These are phyloP conservation scores for Rhynchosporium graminicola DNA, from an alignment of 2,329 filamentous ascomycete species.

Conservation along the genomic window DNA sequence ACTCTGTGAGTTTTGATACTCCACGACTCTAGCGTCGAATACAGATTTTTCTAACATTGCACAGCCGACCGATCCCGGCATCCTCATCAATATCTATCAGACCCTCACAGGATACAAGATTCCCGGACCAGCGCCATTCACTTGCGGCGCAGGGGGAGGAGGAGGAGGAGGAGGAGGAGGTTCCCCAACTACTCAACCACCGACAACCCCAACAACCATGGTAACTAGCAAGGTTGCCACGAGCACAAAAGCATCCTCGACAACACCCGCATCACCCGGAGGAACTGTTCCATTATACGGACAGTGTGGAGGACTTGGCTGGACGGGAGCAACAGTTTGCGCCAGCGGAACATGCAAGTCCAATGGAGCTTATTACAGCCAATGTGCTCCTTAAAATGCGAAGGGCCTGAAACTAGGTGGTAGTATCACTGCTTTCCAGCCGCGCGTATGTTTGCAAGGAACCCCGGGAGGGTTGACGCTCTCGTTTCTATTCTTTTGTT, in stretches of 20 bases:
- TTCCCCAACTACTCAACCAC: conserved; percentile 3
- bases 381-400: background rate
- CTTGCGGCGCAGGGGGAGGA: conserved; percentile 17
- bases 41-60: background rate
- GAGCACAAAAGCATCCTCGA: background rate
- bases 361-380: background rate
- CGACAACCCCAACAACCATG: conserved; percentile 3
- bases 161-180: background rate
- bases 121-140: conserved; percentile 44
- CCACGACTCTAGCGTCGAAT: background rate
- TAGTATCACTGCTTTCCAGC: background rate
- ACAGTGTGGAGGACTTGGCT: background rate
- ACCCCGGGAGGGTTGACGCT: background rate
- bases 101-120: conserved; percentile 43
- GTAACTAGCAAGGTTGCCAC: conserved; percentile 14
- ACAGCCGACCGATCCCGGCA: conserved; percentile 48
- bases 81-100: conserved; percentile 50
- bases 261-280: background rate
- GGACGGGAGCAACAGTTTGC: background rate
- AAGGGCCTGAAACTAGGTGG: background rate
- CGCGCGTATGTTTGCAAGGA: background rate
- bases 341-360: conserved; percentile 1
- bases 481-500: background rate
- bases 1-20: conserved; percentile 41
- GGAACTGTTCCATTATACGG: background rate